These are phyloP conservation scores for Plantago ovata DNA, from an alignment of 257 asterid genomes.

Conservation along the genomic window DNA sequence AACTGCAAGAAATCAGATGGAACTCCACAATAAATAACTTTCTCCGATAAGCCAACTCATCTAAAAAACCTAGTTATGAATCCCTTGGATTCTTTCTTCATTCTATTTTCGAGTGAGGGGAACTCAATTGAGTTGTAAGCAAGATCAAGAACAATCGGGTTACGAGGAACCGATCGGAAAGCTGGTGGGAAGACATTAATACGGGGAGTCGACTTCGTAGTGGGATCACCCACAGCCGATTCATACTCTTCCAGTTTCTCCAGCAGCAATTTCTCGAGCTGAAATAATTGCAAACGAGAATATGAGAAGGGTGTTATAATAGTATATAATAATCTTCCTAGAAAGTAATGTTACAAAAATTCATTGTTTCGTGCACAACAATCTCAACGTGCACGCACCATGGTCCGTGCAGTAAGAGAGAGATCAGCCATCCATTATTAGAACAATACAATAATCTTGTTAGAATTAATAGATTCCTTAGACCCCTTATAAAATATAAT, in stretches of 20 bases:
- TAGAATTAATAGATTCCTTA: too few relatives aligned
- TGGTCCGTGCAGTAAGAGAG: too few relatives aligned
- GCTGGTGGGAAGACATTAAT: constrained; percentile 56
- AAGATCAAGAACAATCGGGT: constrained; percentile 58
- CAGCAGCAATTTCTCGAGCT: constrained; percentile 65
- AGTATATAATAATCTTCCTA: neutral
- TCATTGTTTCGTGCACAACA: too few relatives aligned
- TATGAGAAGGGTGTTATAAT: constrained; percentile 7
- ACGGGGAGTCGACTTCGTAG: constrained; percentile 40
- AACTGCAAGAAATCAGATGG: neutral
- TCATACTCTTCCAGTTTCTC: constrained; percentile 73
- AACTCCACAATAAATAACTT: constrained; percentile 15
- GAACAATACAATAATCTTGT: too few relatives aligned
- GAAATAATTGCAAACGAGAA: constrained; percentile 18
- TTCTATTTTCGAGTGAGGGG: constrained; percentile 77
- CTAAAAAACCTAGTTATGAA: constrained; percentile 84
- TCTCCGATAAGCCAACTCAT: constrained; percentile 16
- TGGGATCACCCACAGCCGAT: constrained; percentile 76
- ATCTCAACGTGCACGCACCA: too few relatives aligned
- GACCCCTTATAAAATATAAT: too few relatives aligned
- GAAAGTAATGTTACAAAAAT: neutral
- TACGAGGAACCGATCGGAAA: constrained; percentile 47
- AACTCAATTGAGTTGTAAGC: constrained; percentile 69
- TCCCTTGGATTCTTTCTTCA: constrained; percentile 86
- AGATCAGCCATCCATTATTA: too few relatives aligned